phyloP scores from a whole-genome alignment of 2,329 filamentous ascomycete genomes.

The Macrophomina tecta region DNA sequence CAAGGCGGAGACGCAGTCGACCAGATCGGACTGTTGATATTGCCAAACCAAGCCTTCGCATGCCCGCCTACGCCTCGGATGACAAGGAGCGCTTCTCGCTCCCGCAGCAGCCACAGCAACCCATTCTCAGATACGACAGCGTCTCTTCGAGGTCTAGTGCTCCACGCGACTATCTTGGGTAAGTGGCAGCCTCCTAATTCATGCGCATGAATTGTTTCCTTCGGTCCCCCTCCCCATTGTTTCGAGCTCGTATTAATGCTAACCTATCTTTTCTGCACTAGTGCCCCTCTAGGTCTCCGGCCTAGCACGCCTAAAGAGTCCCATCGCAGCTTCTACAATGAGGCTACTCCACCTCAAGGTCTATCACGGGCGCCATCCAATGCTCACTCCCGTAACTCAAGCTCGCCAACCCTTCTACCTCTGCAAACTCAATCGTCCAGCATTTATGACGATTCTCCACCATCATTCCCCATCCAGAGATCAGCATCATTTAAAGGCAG shows the following conservation, averaged over 20 bases:
- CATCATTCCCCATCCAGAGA: conserved; percentile 33
- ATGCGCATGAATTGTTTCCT: background rate
- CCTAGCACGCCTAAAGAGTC: conserved; percentile 7
- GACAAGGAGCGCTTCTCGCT: conserved; percentile 2
- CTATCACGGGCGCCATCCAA: conserved; percentile 2
- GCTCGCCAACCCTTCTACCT: conserved; percentile 9
- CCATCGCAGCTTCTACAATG: conserved; percentile 19
- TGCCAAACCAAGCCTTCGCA: conserved; percentile 19
- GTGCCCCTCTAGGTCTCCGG: background rate
- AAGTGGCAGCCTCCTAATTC: background rate
- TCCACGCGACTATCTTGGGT: conserved; percentile 14
- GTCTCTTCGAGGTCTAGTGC: background rate
- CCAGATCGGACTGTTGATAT: conserved; percentile 26
- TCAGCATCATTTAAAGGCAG: conserved; percentile 33
- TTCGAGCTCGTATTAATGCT: conserved; percentile 8
- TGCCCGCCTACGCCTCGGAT: conserved; percentile 19
- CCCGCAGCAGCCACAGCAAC: conserved; percentile 5
- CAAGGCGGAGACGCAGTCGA: conserved; percentile 1
- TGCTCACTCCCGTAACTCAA: conserved; percentile 5
- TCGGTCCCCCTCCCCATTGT: background rate
- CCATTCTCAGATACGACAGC: background rate
- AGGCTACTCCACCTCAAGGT: conserved; percentile 18
- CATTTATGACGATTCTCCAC: conserved; percentile 39
- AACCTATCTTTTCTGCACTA: background rate
- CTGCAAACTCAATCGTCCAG: conserved; percentile 32